Percentiles rank a stretch among this genome's conserved stretches.
phyloP scores from a whole-genome alignment of 2,329 filamentous ascomycete species.

The Aspergillus novofumigatus region DNA sequence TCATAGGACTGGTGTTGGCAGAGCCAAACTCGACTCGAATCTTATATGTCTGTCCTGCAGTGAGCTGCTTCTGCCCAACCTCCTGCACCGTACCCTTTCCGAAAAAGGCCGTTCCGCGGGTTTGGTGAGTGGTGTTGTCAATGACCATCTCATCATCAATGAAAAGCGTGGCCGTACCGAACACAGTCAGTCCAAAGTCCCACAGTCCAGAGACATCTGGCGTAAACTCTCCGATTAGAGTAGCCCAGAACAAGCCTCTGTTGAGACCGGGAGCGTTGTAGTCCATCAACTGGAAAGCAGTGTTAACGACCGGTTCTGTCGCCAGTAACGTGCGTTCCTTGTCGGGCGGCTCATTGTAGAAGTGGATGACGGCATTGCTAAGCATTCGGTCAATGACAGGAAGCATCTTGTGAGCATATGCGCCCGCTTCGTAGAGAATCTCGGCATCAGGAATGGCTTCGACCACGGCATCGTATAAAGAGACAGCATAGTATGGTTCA shows the following conservation, averaged over 20 bases:
- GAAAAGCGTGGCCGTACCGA: slow-evolving; percentile 58
- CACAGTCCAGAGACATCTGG: slow-evolving; percentile 54
- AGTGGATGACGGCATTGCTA: slow-evolving; percentile 21
- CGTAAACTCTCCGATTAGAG: slow-evolving; percentile 52
- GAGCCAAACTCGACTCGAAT: slow-evolving; percentile 27
- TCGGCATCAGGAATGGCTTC: slow-evolving; percentile 13
- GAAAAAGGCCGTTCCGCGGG: slow-evolving; percentile 57
- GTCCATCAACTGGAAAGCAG: slow-evolving; percentile 34
- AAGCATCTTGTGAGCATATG: slow-evolving; percentile 31
- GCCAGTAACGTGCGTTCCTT: slow-evolving; percentile 17
- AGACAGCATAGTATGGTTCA: slow-evolving; percentile 30
- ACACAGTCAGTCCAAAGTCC: slow-evolving; percentile 59
- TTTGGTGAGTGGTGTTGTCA: slow-evolving; percentile 59
- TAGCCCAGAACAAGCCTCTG: slow-evolving; percentile 46
- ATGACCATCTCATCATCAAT: slow-evolving; percentile 57
- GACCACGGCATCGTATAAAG: slow-evolving; percentile 27
- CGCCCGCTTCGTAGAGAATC: slow-evolving; percentile 15
- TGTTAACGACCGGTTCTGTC: slow-evolving; percentile 24
- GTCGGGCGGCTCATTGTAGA: slow-evolving; percentile 17
- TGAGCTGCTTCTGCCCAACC: slow-evolving; percentile 39
- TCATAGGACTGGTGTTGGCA: slow-evolving; percentile 24
- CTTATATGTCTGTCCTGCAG: slow-evolving; percentile 27
- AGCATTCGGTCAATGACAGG: slow-evolving; percentile 28
- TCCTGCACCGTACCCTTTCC: slow-evolving; percentile 61
- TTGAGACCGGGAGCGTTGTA: slow-evolving; percentile 26